Conservation (phyloP, 2,329 filamentous ascomycete genomes). For the Talaromyces marneffei region DNA sequence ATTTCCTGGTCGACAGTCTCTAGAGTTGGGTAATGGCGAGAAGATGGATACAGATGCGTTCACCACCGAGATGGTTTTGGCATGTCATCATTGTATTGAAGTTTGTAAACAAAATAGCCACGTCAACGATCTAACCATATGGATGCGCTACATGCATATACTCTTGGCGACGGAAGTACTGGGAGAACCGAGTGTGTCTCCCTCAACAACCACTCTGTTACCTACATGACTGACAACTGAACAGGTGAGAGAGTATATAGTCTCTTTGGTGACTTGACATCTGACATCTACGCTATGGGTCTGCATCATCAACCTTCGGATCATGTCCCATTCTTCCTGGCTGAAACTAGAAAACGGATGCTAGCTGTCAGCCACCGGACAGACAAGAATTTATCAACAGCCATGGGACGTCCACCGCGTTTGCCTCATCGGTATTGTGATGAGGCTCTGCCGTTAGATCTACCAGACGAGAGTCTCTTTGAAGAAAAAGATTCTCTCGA, state of each 20-base stretch:
- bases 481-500: conserved; percentile 9
- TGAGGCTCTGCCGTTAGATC: conserved; percentile 20
- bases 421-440: conserved; percentile 25
- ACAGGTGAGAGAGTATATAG: conserved; percentile 11
- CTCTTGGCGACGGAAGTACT: conserved; percentile 15
- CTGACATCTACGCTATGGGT: conserved; percentile 11
- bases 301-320: background rate
- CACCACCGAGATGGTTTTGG: conserved; percentile 17
- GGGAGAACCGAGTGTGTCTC: conserved; percentile 12
- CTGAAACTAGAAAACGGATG: conserved; percentile 22
- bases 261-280: conserved; percentile 18
- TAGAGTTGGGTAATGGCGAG: conserved; percentile 5
- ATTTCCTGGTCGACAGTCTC: background rate
- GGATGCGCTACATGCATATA: conserved; percentile 18
- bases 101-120: conserved; percentile 2
- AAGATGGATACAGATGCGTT: conserved; percentile 12
- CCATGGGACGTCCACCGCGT: conserved; percentile 24
- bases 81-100: conserved; percentile 17
- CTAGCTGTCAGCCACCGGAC: conserved; percentile 21
- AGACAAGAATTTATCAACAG: conserved; percentile 25
- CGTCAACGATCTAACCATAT: conserved; percentile 16
- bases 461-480: conserved; percentile 22
- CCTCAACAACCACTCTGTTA: background rate
- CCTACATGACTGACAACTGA: background rate
- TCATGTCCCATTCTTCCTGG: conserved; percentile 22